These are phyloP conservation scores for Fusarium keratoplasticum DNA, from an alignment of 2,329 filamentous ascomycete genomes.

Conservation along the genomic window DNA sequence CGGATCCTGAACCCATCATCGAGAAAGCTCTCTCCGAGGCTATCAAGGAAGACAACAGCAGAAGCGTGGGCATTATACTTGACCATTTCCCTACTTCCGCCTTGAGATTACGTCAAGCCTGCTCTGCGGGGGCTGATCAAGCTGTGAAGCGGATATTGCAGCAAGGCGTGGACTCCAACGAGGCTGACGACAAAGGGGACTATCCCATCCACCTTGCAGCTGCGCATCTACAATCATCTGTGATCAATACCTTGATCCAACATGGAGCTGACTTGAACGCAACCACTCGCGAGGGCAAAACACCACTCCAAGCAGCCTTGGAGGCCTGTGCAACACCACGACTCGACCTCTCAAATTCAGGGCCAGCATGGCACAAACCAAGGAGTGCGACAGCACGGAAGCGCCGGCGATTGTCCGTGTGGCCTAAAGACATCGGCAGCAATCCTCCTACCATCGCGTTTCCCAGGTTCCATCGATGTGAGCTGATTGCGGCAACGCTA, in stretches of 20 bases:
- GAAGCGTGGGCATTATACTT: background rate
- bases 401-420: background rate
- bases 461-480: background rate
- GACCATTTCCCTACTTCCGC: background rate
- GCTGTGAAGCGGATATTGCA: background rate
- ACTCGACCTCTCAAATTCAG: background rate
- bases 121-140: background rate
- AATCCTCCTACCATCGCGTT: background rate
- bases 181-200: background rate
- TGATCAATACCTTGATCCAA: constrained; percentile 1
- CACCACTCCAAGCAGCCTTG: background rate
- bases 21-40: background rate
- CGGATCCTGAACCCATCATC: background rate
- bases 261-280: background rate
- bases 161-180: background rate
- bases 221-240: background rate
- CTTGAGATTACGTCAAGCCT: background rate
- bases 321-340: background rate
- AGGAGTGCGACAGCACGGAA: background rate
- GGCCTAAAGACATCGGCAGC: background rate
- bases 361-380: background rate
- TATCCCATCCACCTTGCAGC: constrained; percentile 5
- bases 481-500: background rate
- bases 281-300: background rate
- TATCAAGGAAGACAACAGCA: background rate